A percentile compares a stretch with the other conserved stretches of the same genome.
phyloP scores from a whole-genome alignment of 202 grass and related monocot species.

The Eragrostis tef region DNA sequence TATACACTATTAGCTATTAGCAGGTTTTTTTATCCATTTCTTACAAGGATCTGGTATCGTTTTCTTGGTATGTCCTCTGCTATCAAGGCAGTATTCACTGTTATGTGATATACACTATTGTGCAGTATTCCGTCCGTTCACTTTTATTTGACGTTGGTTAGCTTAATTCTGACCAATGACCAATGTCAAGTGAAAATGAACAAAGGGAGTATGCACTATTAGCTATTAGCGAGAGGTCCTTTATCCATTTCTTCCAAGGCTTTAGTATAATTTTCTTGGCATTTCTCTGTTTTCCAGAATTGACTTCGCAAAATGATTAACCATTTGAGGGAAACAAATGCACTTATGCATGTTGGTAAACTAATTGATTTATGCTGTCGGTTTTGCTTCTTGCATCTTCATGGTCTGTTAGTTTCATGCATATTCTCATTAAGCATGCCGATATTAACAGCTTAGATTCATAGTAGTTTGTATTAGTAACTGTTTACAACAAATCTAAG shows the following conservation, averaged over 20 bases:
- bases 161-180: no score
- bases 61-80: not conserved
- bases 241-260: slow-evolving; percentile 15
- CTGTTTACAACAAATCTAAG: not conserved
- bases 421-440: slow-evolving; percentile 15
- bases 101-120: no score
- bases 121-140: no score
- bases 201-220: not conserved
- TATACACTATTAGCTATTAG: not conserved
- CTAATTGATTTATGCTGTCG: not conserved
- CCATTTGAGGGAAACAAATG: not conserved
- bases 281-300: not conserved
- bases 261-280: slow-evolving; percentile 10
- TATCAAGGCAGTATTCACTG: not conserved
- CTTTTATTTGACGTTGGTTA: no score
- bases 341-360: slow-evolving; percentile 9
- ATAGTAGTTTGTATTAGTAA: not conserved
- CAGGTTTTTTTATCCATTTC: slow-evolving; percentile 1
- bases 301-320: not conserved
- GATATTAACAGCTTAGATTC: not conserved
- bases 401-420: slow-evolving; percentile 1
- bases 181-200: no score
- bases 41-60: slow-evolving; percentile 5
- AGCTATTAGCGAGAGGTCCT: not conserved
- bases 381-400: slow-evolving; percentile 1